Evolutionary conservation across 345 rosid genomes (phyloP).

Genomic region (Iberis pinnata): DNA sequence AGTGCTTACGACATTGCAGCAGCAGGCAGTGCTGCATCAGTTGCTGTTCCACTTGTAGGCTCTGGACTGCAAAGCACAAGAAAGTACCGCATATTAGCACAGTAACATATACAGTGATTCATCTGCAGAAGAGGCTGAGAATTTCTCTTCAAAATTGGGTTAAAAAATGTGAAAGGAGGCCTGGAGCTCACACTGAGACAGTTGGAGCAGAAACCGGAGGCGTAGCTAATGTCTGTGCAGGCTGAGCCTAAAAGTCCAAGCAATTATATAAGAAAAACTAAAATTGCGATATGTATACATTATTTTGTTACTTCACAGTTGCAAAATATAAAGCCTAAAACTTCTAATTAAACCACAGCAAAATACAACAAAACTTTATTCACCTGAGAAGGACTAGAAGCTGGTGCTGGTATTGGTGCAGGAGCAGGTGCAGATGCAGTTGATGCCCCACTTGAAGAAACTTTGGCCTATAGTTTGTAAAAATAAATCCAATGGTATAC

Average conservation of each 20-base stretch:
- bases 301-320: background rate
- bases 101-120: background rate
- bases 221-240: conserved; percentile 26
- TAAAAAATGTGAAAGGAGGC: background rate
- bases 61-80: conserved; percentile 24
- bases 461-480: conserved; percentile 21
- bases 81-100: conserved; percentile 9
- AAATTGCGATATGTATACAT: background rate
- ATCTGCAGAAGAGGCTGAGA: background rate
- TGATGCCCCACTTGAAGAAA: conserved; percentile 26
- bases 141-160: background rate
- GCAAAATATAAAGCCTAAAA: conserved; percentile 1
- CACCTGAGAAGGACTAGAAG: conserved; percentile 25
- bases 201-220: conserved; percentile 28
- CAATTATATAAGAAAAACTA: conserved; percentile 6
- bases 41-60: conserved; percentile 19
- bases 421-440: conserved; percentile 24
- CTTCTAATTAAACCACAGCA: background rate
- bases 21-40: conserved; percentile 32
- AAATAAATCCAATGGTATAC: background rate
- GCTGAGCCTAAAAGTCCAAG: conserved; percentile 21
- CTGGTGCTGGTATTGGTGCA: conserved; percentile 14
- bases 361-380: background rate
- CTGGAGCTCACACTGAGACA: conserved; percentile 25
- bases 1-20: conserved; percentile 36